Base-by-base conservation (phyloP, 176 grass and related monocot genomes). In the Alopecurus myosuroides region DNA sequence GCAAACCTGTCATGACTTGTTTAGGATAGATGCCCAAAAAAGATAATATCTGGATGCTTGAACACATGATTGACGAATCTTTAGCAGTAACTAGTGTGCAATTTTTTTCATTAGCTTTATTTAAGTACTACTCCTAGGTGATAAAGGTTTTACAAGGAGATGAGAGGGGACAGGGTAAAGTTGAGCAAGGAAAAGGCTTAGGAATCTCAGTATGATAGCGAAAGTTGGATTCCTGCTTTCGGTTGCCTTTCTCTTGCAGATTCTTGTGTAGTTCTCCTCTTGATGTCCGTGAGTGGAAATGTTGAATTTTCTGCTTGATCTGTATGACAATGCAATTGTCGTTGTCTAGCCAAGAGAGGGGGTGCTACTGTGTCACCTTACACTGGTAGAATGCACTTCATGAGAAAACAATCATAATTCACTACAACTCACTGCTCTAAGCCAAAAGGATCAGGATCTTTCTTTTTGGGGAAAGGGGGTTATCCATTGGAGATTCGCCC, bases 41-140 rank as follows among this genome's bases (percentile, higher is more conserved):
- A 77, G 70, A 57, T 89, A 55, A 6, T 60, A 48, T 68, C 45
- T 79, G 45, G 33, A 44, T 82, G 39, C 76, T 41, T 62, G 8
- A 82, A 55, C 86, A 83, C 78, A 81, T 88, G 91, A 30, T 87
- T 85, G 62, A 85, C 81, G 82, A 88, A 88, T 86, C 85, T 86
- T 55, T 86, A 85, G 80, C 40, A 58, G 71, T 69, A 68, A 84
- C 70, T 52, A 74, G 62, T 76, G 50, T 49, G 82, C 72, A 66
- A 66, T 73, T 52, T 42, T 81, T 84, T 76, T 40, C 56, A 33
- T 28, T 73, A 29, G 25, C 42, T 84, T 90, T 87, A 62, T 49
- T 83, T 85, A 80, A 78, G 57, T 77, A n/a, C n/a, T n/a, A n/a
- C n/a, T n/a, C n/a, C n/a, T n/a, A 72, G 36, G 5, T 30, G 33